Percentiles rank a stretch among this genome's conserved stretches.
These are phyloP conservation scores for Solanum chiquidenum DNA, from an alignment of 257 asterid species.

Conservation along the genomic window DNA sequence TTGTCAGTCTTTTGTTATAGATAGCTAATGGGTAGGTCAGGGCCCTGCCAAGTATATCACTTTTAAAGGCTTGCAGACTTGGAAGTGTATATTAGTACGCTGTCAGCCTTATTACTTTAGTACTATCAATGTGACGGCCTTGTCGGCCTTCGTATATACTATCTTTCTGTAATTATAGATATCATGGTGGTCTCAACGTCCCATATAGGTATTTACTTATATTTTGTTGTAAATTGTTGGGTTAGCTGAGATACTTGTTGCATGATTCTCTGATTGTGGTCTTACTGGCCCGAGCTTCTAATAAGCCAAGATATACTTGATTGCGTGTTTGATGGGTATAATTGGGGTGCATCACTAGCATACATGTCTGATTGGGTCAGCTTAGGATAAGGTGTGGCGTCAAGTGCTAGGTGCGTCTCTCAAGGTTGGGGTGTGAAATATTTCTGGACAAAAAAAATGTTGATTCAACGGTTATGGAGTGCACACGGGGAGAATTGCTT, in stretches of 20 bases:
- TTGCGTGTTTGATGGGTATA: background rate
- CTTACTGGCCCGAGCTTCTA: background rate
- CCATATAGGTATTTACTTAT: background rate
- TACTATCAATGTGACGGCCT: background rate
- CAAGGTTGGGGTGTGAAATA: background rate
- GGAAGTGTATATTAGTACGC: background rate
- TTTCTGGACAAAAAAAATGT: background rate
- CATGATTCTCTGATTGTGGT: background rate
- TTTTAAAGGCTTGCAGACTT: background rate
- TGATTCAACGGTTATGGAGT: background rate
- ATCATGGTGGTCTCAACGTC: background rate
- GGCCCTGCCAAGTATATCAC: background rate
- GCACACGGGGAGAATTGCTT: background rate
- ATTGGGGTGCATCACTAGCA: background rate
- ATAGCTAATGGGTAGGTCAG: background rate
- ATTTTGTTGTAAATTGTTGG: background rate
- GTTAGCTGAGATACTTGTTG: background rate
- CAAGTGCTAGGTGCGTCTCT: background rate
- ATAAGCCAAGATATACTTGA: background rate
- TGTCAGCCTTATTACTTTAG: background rate
- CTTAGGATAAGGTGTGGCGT: background rate
- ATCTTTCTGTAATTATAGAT: background rate
- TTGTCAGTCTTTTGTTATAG: background rate
- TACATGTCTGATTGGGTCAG: background rate
- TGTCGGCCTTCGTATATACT: background rate